Evolutionary conservation across 495 filamentous ascomycete genomes (phyloP).

Genomic region (Parathielavia hyrcaniae): DNA sequence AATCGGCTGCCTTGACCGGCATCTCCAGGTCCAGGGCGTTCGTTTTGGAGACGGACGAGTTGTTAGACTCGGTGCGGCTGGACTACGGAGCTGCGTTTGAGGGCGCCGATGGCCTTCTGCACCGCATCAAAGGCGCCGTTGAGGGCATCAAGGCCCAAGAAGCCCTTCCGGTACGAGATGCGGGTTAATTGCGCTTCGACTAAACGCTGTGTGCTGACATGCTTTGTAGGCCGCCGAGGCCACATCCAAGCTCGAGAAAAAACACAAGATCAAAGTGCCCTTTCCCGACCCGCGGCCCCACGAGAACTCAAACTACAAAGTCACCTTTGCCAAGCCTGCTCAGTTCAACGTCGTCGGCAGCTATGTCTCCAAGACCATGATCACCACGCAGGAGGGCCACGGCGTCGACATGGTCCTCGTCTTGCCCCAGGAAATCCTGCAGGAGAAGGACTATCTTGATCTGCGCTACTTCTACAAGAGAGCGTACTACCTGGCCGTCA

Average conservation of each 20-base stretch:
- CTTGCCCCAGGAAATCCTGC: constrained; percentile 74
- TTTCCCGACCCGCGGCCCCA: constrained; percentile 72
- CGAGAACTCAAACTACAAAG: constrained; percentile 68
- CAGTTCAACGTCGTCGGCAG: constrained; percentile 85
- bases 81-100: constrained; percentile 60
- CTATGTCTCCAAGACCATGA: constrained; percentile 69
- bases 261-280: constrained; percentile 62
- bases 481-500: constrained; percentile 80
- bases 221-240: constrained; percentile 55
- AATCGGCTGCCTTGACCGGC: constrained; percentile 28
- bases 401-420: constrained; percentile 76
- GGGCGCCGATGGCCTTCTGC: constrained; percentile 62
- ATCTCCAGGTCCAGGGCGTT: constrained; percentile 56
- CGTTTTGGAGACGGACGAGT: constrained; percentile 80
- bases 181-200: not conserved
- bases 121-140: constrained; percentile 66
- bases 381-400: constrained; percentile 51
- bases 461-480: constrained; percentile 92
- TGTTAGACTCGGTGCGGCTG: constrained; percentile 62
- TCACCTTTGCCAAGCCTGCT: constrained; percentile 67
- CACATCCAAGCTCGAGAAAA: constrained; percentile 58
- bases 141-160: constrained; percentile 55
- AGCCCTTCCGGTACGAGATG: constrained; percentile 47
- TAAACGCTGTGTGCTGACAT: not conserved
- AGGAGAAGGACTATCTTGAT: constrained; percentile 92